A percentile compares a stretch with the other conserved stretches of the same genome.
Conservation (phyloP, 2,329 filamentous ascomycete genomes). For the Macrophomina pseudophaseolina region DNA sequence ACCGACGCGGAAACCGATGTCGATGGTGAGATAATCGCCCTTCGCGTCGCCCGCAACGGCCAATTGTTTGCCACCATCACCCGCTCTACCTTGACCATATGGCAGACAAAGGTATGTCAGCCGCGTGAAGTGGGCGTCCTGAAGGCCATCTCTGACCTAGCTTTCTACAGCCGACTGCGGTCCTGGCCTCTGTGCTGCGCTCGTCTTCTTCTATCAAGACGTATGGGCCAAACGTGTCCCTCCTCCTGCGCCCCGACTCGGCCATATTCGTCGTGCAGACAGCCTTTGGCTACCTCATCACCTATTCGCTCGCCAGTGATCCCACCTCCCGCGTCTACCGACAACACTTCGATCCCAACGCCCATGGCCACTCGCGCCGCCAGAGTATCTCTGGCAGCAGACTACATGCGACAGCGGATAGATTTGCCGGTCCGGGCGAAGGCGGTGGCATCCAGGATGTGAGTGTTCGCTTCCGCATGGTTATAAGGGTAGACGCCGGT, state of each 20-base stretch:
- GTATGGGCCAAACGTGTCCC: conserved; percentile 83
- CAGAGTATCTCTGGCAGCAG: conserved; percentile 51
- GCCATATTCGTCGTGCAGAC: conserved; percentile 92
- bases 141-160: conserved; percentile 16
- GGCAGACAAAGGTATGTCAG: conserved; percentile 83
- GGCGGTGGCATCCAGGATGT: conserved; percentile 82
- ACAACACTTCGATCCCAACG: conserved; percentile 70
- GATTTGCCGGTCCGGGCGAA: conserved; percentile 73
- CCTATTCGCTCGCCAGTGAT: conserved; percentile 89
- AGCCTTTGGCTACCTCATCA: conserved; percentile 83
- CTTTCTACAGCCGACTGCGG: conserved; percentile 75
- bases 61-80: conserved; percentile 90
- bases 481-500: conserved; percentile 96
- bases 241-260: conserved; percentile 88
- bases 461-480: conserved; percentile 92
- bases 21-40: conserved; percentile 72
- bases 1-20: conserved; percentile 37
- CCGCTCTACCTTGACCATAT: conserved; percentile 82
- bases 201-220: conserved; percentile 78
- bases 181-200: conserved; percentile 83
- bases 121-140: conserved; percentile 25
- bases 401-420: conserved; percentile 44
- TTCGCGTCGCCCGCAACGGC: conserved; percentile 78
- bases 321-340: conserved; percentile 83
- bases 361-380: conserved; percentile 52